Conservation (phyloP, 2,329 filamentous ascomycete species). For the Fusarium gaditjirri region DNA sequence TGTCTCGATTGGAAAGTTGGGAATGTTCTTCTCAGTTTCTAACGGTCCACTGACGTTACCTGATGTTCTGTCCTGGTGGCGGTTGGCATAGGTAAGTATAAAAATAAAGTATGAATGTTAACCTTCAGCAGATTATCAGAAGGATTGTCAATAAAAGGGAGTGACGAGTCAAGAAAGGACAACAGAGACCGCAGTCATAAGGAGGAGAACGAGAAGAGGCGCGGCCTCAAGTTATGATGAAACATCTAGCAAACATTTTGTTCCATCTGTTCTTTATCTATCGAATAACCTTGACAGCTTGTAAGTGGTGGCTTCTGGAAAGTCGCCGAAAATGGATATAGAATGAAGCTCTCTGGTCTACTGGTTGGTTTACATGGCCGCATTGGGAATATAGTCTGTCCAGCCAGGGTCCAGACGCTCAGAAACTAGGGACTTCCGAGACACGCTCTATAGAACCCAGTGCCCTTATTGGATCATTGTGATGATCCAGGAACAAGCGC, state of each 20-base stretch:
- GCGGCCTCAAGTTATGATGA: constrained; percentile 10
- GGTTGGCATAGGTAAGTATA: neutral
- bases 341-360: neutral
- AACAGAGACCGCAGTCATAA: neutral
- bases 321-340: constrained; percentile 24
- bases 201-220: neutral
- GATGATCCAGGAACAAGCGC: constrained; percentile 12
- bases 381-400: constrained; percentile 21
- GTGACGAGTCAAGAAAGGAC: neutral
- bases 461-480: constrained; percentile 1
- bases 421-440: constrained; percentile 10
- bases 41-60: neutral
- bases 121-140: neutral
- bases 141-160: neutral
- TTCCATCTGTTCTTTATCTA: neutral
- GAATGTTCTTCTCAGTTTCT: neutral
- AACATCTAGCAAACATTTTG: neutral
- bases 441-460: neutral
- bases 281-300: neutral
- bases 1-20: neutral
- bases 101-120: neutral
- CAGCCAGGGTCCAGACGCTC: neutral
- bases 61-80: neutral
- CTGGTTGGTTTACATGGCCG: constrained; percentile 14
- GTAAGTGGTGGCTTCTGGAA: constrained; percentile 11